phyloP scores from a whole-genome alignment of 345 rosid genomes.

The Eucalyptus curtisii region DNA sequence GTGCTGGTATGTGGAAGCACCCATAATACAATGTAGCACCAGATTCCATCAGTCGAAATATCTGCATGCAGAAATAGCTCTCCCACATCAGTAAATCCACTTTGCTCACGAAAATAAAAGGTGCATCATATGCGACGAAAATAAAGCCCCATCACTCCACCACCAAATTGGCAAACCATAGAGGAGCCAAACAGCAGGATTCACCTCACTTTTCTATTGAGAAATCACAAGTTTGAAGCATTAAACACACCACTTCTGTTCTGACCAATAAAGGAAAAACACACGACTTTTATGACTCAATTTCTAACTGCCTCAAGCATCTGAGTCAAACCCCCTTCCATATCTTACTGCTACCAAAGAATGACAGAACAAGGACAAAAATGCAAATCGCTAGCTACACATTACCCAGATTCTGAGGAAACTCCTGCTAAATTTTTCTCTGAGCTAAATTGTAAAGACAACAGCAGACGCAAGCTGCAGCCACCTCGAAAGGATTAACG shows the following conservation, averaged over 20 bases:
- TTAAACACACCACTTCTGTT: neutral
- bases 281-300: neutral
- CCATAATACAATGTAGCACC: constrained; percentile 79
- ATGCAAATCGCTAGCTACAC: neutral
- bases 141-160: neutral
- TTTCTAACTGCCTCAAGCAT: neutral
- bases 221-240: neutral
- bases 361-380: neutral
- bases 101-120: neutral
- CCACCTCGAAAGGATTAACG: neutral
- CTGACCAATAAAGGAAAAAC: neutral
- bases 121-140: neutral
- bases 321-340: neutral
- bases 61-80: constrained; percentile 22
- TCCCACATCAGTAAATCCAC: neutral
- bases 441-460: neutral
- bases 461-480: neutral
- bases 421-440: neutral
- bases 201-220: neutral
- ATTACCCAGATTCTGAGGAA: neutral
- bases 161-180: neutral
- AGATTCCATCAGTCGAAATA: constrained; percentile 81
- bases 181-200: neutral
- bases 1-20: constrained; percentile 47
- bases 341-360: neutral